Conservation (phyloP, 2,329 filamentous ascomycete genomes). For the Trichophyton mentagrophytes region DNA sequence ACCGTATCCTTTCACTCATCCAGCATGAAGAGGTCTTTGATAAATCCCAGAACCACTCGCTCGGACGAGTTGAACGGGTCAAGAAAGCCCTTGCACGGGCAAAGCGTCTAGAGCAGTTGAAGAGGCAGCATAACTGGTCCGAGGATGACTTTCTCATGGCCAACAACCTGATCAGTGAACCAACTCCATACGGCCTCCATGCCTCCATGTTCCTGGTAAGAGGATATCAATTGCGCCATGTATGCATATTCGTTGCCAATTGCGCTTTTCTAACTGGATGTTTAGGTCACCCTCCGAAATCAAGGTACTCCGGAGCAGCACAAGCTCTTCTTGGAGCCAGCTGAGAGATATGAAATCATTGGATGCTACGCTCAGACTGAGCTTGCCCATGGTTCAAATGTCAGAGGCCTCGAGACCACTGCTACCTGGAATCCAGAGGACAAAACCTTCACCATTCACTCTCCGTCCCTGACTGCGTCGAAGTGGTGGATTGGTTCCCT, state of each 20-base stretch:
- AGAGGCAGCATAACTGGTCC: slow-evolving; percentile 54
- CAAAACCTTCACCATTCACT: slow-evolving; percentile 63
- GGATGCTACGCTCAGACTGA: slow-evolving; percentile 75
- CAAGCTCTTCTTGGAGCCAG: slow-evolving; percentile 56
- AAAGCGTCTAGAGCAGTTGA: slow-evolving; percentile 56
- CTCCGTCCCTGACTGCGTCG: slow-evolving; percentile 58
- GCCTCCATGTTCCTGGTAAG: slow-evolving; percentile 55
- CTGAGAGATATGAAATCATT: slow-evolving; percentile 57
- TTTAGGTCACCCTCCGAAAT: slow-evolving; percentile 52
- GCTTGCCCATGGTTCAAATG: slow-evolving; percentile 66
- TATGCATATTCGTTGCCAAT: not conserved
- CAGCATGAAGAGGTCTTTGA: slow-evolving; percentile 58
- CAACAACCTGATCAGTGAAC: slow-evolving; percentile 58
- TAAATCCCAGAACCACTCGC: slow-evolving; percentile 66
- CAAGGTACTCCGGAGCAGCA: slow-evolving; percentile 63
- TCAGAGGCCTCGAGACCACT: slow-evolving; percentile 57
- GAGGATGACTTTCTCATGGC: slow-evolving; percentile 52
- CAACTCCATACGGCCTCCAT: slow-evolving; percentile 61
- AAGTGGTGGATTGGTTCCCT: slow-evolving; percentile 82
- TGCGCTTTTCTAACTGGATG: not conserved
- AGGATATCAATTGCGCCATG: slow-evolving; percentile 14
- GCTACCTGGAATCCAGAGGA: slow-evolving; percentile 61
- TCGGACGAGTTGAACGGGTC: slow-evolving; percentile 55
- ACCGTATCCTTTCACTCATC: slow-evolving; percentile 51
- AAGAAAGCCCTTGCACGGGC: slow-evolving; percentile 56